phyloP scores from a whole-genome alignment of 495 filamentous ascomycete species.

The Glutinoglossum americanum region DNA sequence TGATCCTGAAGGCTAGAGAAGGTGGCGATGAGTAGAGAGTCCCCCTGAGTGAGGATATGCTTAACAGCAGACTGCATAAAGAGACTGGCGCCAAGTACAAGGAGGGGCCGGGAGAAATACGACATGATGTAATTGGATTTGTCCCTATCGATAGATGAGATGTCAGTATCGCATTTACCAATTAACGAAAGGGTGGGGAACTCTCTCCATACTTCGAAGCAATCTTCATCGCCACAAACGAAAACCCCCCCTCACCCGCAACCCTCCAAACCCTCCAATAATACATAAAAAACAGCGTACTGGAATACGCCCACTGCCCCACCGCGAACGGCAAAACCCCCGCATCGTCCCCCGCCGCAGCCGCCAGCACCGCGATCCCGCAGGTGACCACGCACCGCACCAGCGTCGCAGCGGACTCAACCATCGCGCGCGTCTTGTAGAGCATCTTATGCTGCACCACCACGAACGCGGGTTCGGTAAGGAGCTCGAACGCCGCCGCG shows the following conservation, averaged over 20 bases:
- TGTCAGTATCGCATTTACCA: too few species aligned
- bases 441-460: constrained; percentile 59
- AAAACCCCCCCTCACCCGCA: constrained; percentile 29
- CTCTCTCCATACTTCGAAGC: constrained; percentile 18
- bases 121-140: constrained; percentile 27
- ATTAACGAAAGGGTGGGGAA: not conserved
- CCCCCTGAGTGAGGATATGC: constrained; percentile 81
- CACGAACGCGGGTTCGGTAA: constrained; percentile 68
- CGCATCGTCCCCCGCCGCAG: constrained; percentile 22
- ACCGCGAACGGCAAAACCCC: constrained; percentile 78
- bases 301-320: constrained; percentile 62
- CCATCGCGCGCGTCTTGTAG: constrained; percentile 56
- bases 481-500: constrained; percentile 59
- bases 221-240: constrained; percentile 28
- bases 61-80: constrained; percentile 79
- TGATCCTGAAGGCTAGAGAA: constrained; percentile 59
- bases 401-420: constrained; percentile 62
- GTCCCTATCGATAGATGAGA: not conserved
- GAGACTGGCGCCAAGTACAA: constrained; percentile 49
- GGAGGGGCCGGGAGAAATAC: constrained; percentile 43
- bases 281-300: constrained; percentile 47
- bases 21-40: constrained; percentile 63
- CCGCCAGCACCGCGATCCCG: constrained; percentile 35
- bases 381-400: constrained; percentile 54
- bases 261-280: constrained; percentile 23